These are phyloP conservation scores for Boletus sensibilis DNA, from an alignment of 768 basidiomycete species.

Conservation along the genomic window DNA sequence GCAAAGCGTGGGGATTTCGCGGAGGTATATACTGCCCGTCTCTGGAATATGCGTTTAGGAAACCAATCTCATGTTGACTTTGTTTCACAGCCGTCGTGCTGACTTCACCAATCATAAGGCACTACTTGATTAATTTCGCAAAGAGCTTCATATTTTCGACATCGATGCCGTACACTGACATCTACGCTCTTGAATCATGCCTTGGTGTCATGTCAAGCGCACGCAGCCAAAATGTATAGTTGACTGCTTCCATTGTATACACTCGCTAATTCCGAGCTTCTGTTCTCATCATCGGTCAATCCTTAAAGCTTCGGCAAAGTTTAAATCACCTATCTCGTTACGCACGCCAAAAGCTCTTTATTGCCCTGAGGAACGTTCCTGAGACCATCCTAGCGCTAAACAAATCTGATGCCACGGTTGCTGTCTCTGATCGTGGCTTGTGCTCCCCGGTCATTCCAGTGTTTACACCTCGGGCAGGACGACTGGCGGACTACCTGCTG, in stretches of 20 bases:
- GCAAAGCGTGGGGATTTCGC: constrained; percentile 38
- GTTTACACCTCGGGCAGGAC: constrained; percentile 9
- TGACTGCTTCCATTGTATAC: neutral
- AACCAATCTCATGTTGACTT: neutral
- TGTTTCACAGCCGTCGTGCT: constrained; percentile 16
- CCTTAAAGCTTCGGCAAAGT: constrained; percentile 14
- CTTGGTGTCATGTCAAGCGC: constrained; percentile 25
- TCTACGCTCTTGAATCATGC: constrained; percentile 41
- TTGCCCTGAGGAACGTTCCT: constrained; percentile 6
- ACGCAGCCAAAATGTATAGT: constrained; percentile 19
- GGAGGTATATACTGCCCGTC: constrained; percentile 10
- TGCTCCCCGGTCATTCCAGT: constrained; percentile 23
- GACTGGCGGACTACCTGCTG: constrained; percentile 14
- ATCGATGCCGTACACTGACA: constrained; percentile 18
- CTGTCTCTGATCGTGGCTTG: neutral
- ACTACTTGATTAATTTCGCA: constrained; percentile 23
- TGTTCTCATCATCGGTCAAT: neutral
- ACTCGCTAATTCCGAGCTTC: neutral
- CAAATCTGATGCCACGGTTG: neutral
- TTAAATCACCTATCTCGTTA: constrained; percentile 11
- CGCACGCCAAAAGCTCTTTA: constrained; percentile 10
- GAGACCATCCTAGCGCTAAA: constrained; percentile 5
- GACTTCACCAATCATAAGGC: constrained; percentile 15
- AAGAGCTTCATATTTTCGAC: constrained; percentile 24
- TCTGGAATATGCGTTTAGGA: too few species aligned